These are phyloP conservation scores for Yamadazyma sp. DNA, from an alignment of 1,139 yeast species.

Conservation along the genomic window DNA sequence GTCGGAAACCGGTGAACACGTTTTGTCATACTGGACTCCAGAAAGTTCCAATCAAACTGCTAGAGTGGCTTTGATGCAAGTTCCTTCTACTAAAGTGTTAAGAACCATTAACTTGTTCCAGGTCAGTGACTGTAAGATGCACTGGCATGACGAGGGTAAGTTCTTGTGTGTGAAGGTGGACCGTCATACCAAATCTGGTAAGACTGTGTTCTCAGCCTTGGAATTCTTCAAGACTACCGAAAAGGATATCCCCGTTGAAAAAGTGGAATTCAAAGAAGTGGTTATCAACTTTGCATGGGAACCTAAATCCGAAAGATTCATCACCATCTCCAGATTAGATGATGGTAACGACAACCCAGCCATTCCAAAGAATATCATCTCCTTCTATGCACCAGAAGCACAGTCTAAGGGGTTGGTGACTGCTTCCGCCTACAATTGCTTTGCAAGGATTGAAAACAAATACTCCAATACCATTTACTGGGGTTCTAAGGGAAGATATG, in stretches of 20 bases:
- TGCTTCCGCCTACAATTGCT: constrained; percentile 32
- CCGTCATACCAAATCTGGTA: constrained; percentile 94
- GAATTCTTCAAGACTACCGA: constrained; percentile 89
- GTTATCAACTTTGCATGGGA: constrained; percentile 94
- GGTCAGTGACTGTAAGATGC: constrained; percentile 86
- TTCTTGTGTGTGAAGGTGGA: constrained; percentile 92
- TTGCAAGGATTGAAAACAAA: constrained; percentile 58
- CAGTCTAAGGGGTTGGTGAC: constrained; percentile 87
- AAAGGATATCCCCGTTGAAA: constrained; percentile 92
- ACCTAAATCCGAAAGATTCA: constrained; percentile 86
- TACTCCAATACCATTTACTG: constrained; percentile 75
- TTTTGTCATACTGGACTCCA: constrained; percentile 95
- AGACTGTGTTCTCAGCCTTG: constrained; percentile 86
- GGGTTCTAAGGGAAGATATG: constrained; percentile 94
- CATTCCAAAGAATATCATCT: constrained; percentile 66
- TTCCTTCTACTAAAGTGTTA: constrained; percentile 78
- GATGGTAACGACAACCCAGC: constrained; percentile 66
- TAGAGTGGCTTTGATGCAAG: constrained; percentile 86
- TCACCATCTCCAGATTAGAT: constrained; percentile 69
- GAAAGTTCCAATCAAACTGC: constrained; percentile 93
- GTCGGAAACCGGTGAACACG: constrained; percentile 56
- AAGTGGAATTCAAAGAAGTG: constrained; percentile 87
- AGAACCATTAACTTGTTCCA: constrained; percentile 94
- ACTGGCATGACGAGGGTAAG: constrained; percentile 91
- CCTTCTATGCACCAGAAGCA: constrained; percentile 90